phyloP scores from a whole-genome alignment of 2,329 filamentous ascomycete species.

The Diaporthe citri region DNA sequence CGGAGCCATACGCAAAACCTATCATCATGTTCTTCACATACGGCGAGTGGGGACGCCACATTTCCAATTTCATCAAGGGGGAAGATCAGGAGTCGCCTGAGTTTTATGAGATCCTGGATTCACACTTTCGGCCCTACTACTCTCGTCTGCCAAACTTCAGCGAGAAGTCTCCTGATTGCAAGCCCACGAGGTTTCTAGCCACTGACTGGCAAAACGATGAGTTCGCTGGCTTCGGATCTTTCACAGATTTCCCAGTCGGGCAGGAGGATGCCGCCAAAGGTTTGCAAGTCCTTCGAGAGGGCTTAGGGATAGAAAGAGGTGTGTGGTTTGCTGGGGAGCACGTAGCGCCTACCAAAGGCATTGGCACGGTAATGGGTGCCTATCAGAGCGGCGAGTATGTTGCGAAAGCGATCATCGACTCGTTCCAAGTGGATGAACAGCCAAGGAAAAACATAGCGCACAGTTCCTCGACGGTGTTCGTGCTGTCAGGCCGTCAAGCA shows the following conservation, averaged over 20 bases:
- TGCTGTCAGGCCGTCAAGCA: neutral
- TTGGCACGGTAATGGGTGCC: neutral
- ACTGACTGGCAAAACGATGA: constrained; percentile 16
- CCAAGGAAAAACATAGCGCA: neutral
- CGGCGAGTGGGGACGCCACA: neutral
- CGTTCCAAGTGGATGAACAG: neutral
- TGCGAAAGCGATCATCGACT: neutral
- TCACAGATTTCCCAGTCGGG: neutral
- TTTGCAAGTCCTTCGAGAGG: neutral
- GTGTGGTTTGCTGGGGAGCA: constrained; percentile 11
- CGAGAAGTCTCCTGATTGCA: neutral
- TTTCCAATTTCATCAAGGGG: neutral
- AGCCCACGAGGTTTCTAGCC: neutral
- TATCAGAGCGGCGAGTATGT: neutral
- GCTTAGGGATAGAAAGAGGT: neutral
- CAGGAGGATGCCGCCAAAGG: neutral
- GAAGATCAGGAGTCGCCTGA: neutral
- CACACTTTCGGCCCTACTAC: constrained; percentile 3
- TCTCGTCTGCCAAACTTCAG: constrained; percentile 3
- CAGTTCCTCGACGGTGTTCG: neutral
- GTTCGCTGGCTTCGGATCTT: constrained; percentile 13
- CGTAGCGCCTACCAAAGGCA: neutral
- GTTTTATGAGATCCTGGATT: neutral
- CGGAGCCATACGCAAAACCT: neutral
- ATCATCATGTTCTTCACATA: constrained; percentile 14